phyloP scores from a whole-genome alignment of 2,329 filamentous ascomycete species.

The Alternaria solani region DNA sequence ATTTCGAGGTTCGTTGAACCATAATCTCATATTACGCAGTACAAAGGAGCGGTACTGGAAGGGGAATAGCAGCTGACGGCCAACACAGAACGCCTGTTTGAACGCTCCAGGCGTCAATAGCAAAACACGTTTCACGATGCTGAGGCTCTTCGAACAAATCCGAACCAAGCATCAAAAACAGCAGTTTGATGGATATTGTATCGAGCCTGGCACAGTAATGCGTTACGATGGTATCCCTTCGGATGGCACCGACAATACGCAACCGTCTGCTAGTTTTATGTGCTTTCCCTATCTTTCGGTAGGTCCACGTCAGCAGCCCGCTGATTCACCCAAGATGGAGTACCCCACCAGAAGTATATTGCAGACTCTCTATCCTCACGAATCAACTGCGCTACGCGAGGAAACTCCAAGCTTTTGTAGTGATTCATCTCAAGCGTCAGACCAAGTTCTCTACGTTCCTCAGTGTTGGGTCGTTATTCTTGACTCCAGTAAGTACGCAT shows the following conservation, averaged over 20 bases:
- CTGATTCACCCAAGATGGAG: not conserved
- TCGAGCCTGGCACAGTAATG: constrained; percentile 21
- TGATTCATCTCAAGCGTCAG: not conserved
- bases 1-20: constrained; percentile 6
- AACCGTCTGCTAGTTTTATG: constrained; percentile 12
- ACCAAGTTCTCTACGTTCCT: constrained; percentile 3
- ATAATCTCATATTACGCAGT: not conserved
- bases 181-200: constrained; percentile 10
- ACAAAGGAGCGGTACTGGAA: too few relatives aligned
- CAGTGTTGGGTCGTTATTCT: constrained; percentile 11
- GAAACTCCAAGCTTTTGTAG: constrained; percentile 9
- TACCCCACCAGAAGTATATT: constrained; percentile 25
- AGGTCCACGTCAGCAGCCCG: not conserved
- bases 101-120: constrained; percentile 11
- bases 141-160: constrained; percentile 8
- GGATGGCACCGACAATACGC: not conserved
- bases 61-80: not conserved
- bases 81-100: constrained; percentile 5
- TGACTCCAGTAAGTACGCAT: constrained; percentile 8
- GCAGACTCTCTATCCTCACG: constrained; percentile 32
- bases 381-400: constrained; percentile 18
- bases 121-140: constrained; percentile 4
- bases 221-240: constrained; percentile 13
- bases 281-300: constrained; percentile 16
- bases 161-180: not conserved